A percentile compares a stretch with the other conserved stretches of the same genome.
These are phyloP conservation scores for Pestalotiopsis sp. DNA, from an alignment of 2,329 filamentous ascomycete species.

Conservation along the genomic window DNA sequence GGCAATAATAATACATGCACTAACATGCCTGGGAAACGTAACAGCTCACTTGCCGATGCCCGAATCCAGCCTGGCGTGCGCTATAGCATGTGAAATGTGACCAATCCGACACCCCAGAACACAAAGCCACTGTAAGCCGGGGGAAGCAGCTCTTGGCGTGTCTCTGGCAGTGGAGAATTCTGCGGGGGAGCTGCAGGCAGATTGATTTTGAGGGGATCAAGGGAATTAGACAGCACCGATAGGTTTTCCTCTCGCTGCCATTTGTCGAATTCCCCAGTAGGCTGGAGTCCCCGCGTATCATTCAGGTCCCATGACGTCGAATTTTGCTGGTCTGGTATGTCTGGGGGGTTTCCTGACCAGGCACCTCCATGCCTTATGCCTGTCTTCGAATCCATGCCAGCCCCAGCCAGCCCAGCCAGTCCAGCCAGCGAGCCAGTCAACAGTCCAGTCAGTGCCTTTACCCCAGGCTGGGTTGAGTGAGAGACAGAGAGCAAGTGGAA, in stretches of 20 bases:
- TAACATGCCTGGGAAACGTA: neutral
- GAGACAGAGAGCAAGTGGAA: neutral
- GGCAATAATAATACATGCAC: neutral
- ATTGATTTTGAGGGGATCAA: neutral
- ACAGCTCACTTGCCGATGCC: neutral
- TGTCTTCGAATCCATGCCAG: neutral
- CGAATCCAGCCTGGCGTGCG: neutral
- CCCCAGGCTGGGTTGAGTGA: neutral
- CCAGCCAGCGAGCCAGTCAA: neutral
- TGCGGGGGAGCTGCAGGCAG: neutral
- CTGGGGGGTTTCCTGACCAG: neutral
- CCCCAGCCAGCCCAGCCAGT: neutral
- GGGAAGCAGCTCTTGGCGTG: neutral
- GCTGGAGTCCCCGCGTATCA: neutral
- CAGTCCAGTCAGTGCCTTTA: neutral
- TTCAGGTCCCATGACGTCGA: constrained; percentile 7
- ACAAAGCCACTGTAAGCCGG: neutral
- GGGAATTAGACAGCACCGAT: neutral
- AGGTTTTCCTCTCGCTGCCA: constrained; percentile 1
- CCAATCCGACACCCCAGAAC: neutral
- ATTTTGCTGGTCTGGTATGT: neutral
- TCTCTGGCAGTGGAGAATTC: neutral
- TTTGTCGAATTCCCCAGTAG: neutral
- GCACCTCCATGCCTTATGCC: neutral
- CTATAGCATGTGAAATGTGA: neutral